Evolutionary conservation across 1,139 yeast species (phyloP).

Genomic region (Kodamaea plutei): DNA sequence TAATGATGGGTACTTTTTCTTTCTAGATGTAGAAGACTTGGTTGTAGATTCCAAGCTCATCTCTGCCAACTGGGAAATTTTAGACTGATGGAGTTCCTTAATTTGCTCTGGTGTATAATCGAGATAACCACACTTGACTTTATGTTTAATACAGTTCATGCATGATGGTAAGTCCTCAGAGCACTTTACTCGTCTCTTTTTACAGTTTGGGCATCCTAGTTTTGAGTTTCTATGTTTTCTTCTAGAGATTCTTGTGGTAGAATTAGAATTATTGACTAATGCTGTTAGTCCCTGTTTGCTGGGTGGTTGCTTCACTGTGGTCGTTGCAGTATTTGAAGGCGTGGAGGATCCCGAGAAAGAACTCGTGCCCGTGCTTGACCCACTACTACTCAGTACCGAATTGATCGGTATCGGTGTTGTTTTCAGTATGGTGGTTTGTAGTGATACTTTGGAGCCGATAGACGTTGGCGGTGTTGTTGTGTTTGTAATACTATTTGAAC

Average conservation of each 20-base stretch:
- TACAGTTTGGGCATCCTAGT: slow-evolving; percentile 43
- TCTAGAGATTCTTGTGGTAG: slow-evolving; percentile 10
- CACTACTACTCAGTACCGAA: no score
- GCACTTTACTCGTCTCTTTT: slow-evolving; percentile 42
- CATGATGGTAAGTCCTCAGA: slow-evolving; percentile 42
- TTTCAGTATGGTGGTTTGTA: no score
- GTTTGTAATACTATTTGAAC: slow-evolving; percentile 1
- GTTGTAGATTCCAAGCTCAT: slow-evolving; percentile 1
- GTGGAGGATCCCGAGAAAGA: no score
- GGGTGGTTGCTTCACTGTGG: no score
- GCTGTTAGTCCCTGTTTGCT: no score
- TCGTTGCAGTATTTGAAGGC: no score
- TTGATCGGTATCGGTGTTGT: no score
- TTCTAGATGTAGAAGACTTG: no score
- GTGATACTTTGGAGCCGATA: no score
- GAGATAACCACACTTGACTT: slow-evolving; percentile 39
- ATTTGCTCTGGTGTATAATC: slow-evolving; percentile 34
- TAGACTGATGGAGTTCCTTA: slow-evolving; percentile 24
- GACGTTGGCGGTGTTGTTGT: background rate
- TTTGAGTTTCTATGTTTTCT: slow-evolving; percentile 17
- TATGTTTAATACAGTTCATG: slow-evolving; percentile 39
- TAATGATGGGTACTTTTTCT: no score
- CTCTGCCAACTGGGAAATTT: slow-evolving; percentile 12
- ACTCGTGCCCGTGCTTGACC: no score
- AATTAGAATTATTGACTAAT: no score